Conservation (phyloP, 495 filamentous ascomycete species). For the Trichodelitschia bisporula region DNA sequence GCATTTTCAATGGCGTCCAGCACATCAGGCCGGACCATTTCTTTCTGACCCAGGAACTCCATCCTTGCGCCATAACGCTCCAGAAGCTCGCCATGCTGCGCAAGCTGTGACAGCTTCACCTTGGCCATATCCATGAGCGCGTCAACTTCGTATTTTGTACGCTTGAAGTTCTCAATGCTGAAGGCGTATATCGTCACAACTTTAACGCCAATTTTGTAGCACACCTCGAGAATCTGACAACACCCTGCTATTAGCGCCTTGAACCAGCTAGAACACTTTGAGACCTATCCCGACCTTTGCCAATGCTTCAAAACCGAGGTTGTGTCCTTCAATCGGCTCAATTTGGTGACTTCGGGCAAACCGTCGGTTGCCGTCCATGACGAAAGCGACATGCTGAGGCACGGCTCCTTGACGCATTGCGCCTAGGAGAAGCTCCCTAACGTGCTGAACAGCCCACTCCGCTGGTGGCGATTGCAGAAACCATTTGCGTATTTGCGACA, state of each 20-base stretch:
- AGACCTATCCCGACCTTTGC: slow-evolving; percentile 31
- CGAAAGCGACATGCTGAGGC: slow-evolving; percentile 85
- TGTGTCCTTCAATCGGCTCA: slow-evolving; percentile 93
- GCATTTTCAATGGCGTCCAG: slow-evolving; percentile 66
- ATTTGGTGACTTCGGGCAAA: slow-evolving; percentile 78
- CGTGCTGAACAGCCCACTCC: slow-evolving; percentile 48
- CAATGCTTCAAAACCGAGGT: slow-evolving; percentile 83
- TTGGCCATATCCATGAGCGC: slow-evolving; percentile 96
- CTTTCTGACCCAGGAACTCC: slow-evolving; percentile 55
- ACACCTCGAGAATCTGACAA: slow-evolving; percentile 70
- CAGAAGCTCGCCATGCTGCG: slow-evolving; percentile 78
- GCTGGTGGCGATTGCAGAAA: slow-evolving; percentile 67
- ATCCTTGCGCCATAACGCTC: slow-evolving; percentile 81
- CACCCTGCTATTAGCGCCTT: not conserved
- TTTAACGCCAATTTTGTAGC: slow-evolving; percentile 86
- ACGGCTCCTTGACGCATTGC: slow-evolving; percentile 74
- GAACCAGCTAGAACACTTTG: not conserved
- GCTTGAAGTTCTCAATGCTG: slow-evolving; percentile 96
- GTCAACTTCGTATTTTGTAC: slow-evolving; percentile 93
- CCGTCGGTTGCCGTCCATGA: slow-evolving; percentile 93
- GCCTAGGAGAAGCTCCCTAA: slow-evolving; percentile 64
- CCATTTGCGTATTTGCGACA: slow-evolving; percentile 64
- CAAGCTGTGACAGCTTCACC: slow-evolving; percentile 70
- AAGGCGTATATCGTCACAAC: slow-evolving; percentile 96
- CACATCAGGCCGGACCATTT: slow-evolving; percentile 64